Base-by-base conservation (phyloP, 257 asterid species). In the Nicotiana knightiana region DNA sequence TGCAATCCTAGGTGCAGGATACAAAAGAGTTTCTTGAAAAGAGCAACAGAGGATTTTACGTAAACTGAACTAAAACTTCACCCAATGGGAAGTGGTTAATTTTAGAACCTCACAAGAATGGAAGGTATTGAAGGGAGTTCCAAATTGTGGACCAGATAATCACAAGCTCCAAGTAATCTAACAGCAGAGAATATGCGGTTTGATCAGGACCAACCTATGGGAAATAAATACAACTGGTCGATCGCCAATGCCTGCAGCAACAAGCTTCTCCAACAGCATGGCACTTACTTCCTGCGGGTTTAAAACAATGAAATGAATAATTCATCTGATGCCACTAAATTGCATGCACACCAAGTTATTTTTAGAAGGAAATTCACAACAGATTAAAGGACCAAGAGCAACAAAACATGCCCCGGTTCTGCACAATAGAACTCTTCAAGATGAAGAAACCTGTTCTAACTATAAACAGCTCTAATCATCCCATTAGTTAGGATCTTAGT, bases 151-250 rank as follows among this genome's bases (percentile, higher is more conserved):
- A 55, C 80, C 80, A 51, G 11, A 43, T 51, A 51, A 51, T 75
- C 64, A 15, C 64, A 75, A 51, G 43, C 62, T 75, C 43, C 43
- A 16, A 51, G 6, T 6, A 51, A 28, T 75, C 80, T 48, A 16
- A 51, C 9, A 51, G 80, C 61, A 26, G 16, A 51, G 21, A 75
- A 39, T 51, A 15, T 0, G 28, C 64, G 39, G 68, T 62, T 79
- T 70, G 28, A 76, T 51, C 58, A 71, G 78, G 67, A 84, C 93
- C 87, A 75, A 87, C 99, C 99, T 96, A 87, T 96, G 98, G 26
- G 99, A 93, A 65, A 96, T 91, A 85, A 94, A 96, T 79, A 96
- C 90, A 79, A 96, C 98, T 0, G 98, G 99, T 21, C 98, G 94
- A 84, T 93, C 93, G 71, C 99, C 99, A 86, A 96, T 96, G 70